Base-by-base conservation (phyloP, 2,329 filamentous ascomycete species). In the Aureobasidium musti region DNA sequence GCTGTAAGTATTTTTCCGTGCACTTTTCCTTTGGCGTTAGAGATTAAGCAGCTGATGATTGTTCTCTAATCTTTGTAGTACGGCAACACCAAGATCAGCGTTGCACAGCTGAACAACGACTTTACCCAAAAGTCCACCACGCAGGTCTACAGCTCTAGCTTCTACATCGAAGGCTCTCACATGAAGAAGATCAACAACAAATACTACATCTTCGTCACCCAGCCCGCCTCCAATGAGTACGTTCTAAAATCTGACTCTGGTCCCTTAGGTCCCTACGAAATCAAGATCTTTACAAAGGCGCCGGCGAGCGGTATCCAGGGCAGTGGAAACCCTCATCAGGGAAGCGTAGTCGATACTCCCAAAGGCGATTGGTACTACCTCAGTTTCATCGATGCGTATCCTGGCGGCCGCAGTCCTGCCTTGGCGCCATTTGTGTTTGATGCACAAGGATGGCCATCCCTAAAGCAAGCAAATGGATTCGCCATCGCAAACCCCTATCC, bases 311-410 rank as follows among this genome's bases (percentile, higher is more conserved):
- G 84, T 0, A 70, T 87, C 0, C 57, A 76, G 0, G 80, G 77
- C 19, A 28, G 35, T 13, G 69, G 67, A 37, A 65, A 66, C 28
- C 70, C 70, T 5, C 82, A 87, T 69, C 86, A 88, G 72, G 86
- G 86, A 1, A 82, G 83, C 23, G 74, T 88, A 1, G 79, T 88
- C 5, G 76, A 84, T 63, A 84, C 83, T 0, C 78, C 79, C 0
- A 72, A 79, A 14, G 83, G 82, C 0, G 76, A 82, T 14, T 88
- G 85, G 85, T 86, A 85, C 71, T 88, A 84, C 69, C 82, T 87
- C 74, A 80, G 83, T 0, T 88, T 87, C 72, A 76, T 81, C 4
- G 82, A 83, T 72, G 78, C 80, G 0, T 87, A 85, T 67, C 85
- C 86, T 0, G 81, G 79, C 4, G 86, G 86, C 0, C 80, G 85